A percentile compares a stretch with the other conserved stretches of the same genome.
Conservation (phyloP, 2,329 filamentous ascomycete genomes). For the Colletotrichum sp. region DNA sequence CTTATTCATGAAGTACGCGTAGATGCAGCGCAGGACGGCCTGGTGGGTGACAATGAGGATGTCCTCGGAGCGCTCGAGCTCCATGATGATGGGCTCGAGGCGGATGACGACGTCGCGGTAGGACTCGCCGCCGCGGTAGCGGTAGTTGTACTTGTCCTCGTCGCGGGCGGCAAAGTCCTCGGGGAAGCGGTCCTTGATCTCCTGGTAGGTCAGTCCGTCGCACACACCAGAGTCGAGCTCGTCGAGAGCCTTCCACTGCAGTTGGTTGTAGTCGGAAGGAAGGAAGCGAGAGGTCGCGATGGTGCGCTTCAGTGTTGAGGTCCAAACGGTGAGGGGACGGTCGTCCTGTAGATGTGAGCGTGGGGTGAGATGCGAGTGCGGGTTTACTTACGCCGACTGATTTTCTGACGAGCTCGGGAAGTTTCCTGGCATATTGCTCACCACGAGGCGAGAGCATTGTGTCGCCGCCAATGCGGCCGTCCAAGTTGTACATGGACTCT, state of each 20-base stretch:
- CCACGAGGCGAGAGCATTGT: constrained; percentile 85
- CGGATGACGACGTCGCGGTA: constrained; percentile 97
- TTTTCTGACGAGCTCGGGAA: constrained; percentile 83
- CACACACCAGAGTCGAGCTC: constrained; percentile 97
- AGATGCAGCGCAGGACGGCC: constrained; percentile 95
- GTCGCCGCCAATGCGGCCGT: constrained; percentile 91
- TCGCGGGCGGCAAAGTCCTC: constrained; percentile 96
- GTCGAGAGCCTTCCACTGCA: constrained; percentile 98
- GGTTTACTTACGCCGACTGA: constrained; percentile 77
- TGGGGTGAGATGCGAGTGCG: background rate
- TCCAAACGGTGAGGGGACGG: constrained; percentile 67
- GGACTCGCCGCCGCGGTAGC: constrained; percentile 94
- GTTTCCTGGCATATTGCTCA: constrained; percentile 82
- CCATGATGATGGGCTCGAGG: constrained; percentile 99
- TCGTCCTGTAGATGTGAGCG: constrained; percentile 51
- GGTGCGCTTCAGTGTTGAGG: constrained; percentile 74
- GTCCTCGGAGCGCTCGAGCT: constrained; percentile 93
- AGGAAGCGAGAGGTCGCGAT: constrained; percentile 91
- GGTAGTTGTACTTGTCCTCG: constrained; percentile 99
- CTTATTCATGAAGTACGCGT: constrained; percentile 98
- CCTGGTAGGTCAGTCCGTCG: constrained; percentile 93
- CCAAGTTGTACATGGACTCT: constrained; percentile 90
- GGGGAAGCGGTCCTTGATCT: constrained; percentile 89
- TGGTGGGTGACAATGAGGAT: constrained; percentile 98
- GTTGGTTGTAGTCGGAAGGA: constrained; percentile 82